Conservation (phyloP, 441 rosid genomes). For the Jatropha multifida region DNA sequence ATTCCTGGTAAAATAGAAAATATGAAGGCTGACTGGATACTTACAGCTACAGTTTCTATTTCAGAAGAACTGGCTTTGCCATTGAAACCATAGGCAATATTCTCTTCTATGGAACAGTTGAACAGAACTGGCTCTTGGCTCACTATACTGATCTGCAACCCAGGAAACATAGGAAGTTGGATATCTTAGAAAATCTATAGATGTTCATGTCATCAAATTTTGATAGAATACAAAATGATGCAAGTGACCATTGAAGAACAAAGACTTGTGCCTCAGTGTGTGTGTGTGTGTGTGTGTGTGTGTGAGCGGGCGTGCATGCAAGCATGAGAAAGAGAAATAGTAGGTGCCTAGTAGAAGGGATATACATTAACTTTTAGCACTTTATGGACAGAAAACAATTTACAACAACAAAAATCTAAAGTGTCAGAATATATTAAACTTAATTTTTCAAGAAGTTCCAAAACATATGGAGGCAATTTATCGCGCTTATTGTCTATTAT, state of each 20-base stretch:
- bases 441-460: background rate
- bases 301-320: background rate
- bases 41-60: slow-evolving; percentile 71
- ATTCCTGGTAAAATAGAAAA: background rate
- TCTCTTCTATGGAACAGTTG: slow-evolving; percentile 85
- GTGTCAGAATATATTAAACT: background rate
- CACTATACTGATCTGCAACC: slow-evolving; percentile 78
- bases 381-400: background rate
- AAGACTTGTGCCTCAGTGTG: too few species aligned
- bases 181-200: background rate
- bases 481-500: background rate
- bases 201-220: background rate
- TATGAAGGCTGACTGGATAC: slow-evolving; percentile 18
- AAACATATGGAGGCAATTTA: background rate
- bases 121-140: slow-evolving; percentile 97
- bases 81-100: slow-evolving; percentile 79
- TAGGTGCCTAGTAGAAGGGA: background rate
- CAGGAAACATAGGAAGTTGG: background rate
- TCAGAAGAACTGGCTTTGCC: slow-evolving; percentile 58
- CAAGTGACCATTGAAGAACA: too few species aligned
- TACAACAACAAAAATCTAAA: background rate
- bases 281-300: background rate
- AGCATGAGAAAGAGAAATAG: background rate
- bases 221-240: background rate
- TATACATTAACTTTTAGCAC: background rate